Evolutionary conservation across 78 protist genomes (phyloP), one percentile per base, ranked within the genome.

Genomic region (Dictyostelium firmibasis): DNA sequence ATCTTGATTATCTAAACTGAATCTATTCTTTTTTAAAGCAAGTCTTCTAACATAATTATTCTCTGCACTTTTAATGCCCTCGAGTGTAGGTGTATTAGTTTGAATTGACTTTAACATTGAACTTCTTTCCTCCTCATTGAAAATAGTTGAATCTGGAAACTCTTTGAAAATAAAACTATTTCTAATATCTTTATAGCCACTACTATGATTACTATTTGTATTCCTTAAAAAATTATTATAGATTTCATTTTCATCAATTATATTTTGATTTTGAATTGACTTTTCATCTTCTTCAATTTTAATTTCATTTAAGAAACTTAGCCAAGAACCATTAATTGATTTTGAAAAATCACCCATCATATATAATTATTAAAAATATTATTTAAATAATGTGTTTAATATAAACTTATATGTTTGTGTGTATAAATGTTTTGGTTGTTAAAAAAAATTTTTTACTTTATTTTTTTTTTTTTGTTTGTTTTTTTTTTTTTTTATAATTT

Each of bases 1-100:
- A 72, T 72, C 79, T 72, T 72, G 79, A 5, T 72, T 72, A 8
- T 72, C 79, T 35, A 72, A 33, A 33, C 79, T 72, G 20, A 72
- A 72, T 72, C 79, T 72, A 33, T 72, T 72, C 79, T 72, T 72
- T 72, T 72, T 72, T 31, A 72, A 33, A 13, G 41, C 43, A 2
- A 72, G 35, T 72, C 36, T 72, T 33, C 79, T 41, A 33, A 72
- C 20, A 72, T 72, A 14, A 33, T 14, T 16, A 72, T 33, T 72
- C 11, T 72, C 79, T 72, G 36, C 43, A 57, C 67, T 57, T 23
- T 57, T 57, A 5, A 57, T 57, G 7, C 67, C 67, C 33, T 72
- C 36, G 0, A 35, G 44, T 33, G 79, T 29, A 13, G 44, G n/a
- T 33, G 44, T 72, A 33, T 29, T 33, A 4, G 79, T 27, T 35